Conservation (phyloP, 306 rosid species). For the Trifolium subterraneum region DNA sequence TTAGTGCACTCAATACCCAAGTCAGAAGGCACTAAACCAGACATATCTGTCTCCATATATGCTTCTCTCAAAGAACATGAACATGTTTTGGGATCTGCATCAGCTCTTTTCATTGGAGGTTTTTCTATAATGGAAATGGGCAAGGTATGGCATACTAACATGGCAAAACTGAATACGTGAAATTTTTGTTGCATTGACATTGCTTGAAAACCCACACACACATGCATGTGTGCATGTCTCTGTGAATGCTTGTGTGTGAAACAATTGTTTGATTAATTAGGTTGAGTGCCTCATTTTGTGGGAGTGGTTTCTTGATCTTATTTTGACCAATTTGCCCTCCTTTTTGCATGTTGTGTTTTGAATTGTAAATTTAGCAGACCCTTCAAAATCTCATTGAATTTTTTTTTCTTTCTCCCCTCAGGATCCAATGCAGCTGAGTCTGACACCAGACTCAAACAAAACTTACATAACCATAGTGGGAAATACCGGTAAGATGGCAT, state of each 20-base stretch:
- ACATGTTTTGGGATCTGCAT: slow-evolving; percentile 74
- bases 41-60: slow-evolving; percentile 64
- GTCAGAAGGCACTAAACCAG: slow-evolving; percentile 73
- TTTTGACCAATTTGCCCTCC: slow-evolving; percentile 30
- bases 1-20: slow-evolving; percentile 71
- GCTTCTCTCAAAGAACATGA: slow-evolving; percentile 69
- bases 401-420: slow-evolving; percentile 39
- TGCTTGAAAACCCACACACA: slow-evolving; percentile 5
- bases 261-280: slow-evolving; percentile 22
- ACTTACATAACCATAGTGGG: slow-evolving; percentile 82
- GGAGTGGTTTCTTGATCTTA: slow-evolving; percentile 27
- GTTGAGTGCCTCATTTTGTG: slow-evolving; percentile 25
- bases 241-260: slow-evolving; percentile 2
- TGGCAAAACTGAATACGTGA: slow-evolving; percentile 27
- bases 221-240: neutral
- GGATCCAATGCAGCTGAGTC: slow-evolving; percentile 66
- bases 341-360: slow-evolving; percentile 27
- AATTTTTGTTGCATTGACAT: neutral
- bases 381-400: slow-evolving; percentile 14
- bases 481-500: slow-evolving; percentile 71
- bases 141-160: slow-evolving; percentile 58
- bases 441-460: slow-evolving; percentile 69
- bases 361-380: slow-evolving; percentile 32
- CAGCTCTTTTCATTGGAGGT: slow-evolving; percentile 87
- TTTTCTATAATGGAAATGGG: slow-evolving; percentile 74